Base-by-base conservation (phyloP, 1,139 yeast species). In the Suhomyces terraborum region DNA sequence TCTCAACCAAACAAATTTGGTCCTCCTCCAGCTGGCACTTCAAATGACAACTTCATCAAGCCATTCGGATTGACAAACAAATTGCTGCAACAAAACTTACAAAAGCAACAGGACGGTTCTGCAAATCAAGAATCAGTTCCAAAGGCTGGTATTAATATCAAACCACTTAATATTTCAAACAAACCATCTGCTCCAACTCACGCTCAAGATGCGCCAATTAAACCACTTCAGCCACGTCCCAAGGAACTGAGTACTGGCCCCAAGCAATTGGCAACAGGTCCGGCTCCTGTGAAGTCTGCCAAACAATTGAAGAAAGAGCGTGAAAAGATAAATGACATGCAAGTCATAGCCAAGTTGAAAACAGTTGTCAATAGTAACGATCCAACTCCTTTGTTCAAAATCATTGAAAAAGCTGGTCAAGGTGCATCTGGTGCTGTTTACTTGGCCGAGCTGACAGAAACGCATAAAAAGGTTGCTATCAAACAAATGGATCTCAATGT, bases 361-460 rank as follows among this genome's bases (percentile, higher is more conserved):
- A 80, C 88, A 3, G 96, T 91, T 21, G 96, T 94, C 3, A 82
- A 84, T 49, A 79, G 77, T 49, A 76, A 80, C 35, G 96, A 93
- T 63, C 98, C 99, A 12, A 75, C 87, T 6, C 85, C 89, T 24
- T 75, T 82, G 44, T 94, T 88, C 67, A 86, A 84, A 58, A 87
- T 88, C 66, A 77, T 93, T 53, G 94, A 88, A 62, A 89, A 89
- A 59, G 96, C 97, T 3, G 99, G 99, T n/a, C 98, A 94, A 67
- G 99, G 99, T 55, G 99, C 98, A 1, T 82, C 93, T 47, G 99
- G 99, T 13, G 86, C 93, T 1, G 99, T 94, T 17, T 94, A 88
- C 58, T 76, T 93, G 41, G 98, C 98, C 0, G 80, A 82, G 54
- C 65, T 82, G 45, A 59, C 58, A 6, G 58, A 61, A 10, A 59